Evolutionary conservation across 192 early-diverging fungal species (phyloP), one percentile per base, ranked within the genome.

Genomic region (Pilaira anomala): DNA sequence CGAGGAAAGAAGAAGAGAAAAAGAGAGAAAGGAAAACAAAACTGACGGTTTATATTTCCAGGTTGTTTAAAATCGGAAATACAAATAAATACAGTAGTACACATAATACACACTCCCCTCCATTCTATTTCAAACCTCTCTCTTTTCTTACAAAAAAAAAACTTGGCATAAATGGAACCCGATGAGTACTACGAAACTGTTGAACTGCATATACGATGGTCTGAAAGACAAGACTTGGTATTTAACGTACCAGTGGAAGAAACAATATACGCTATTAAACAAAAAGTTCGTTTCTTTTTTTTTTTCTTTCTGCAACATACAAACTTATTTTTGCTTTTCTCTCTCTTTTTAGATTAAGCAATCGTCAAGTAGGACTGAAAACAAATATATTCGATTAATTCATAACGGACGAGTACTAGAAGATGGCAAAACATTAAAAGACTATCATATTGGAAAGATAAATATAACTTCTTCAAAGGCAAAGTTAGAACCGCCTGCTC

Each of bases 311-410:
- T n/a, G n/a, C n/a, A n/a, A n/a, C n/a, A n/a, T n/a, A n/a, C n/a
- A n/a, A n/a, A n/a, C n/a, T n/a, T n/a, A n/a, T n/a, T n/a, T n/a
- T n/a, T 44, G 18, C 18, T 45, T 22, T 19, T 28, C 54, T 29
- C 9, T 50, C 26, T 36, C 16, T 18, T 7, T 5, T 16, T 30
- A 7, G 77, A 69, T 79, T 24, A 70, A 64, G 55, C 53, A 68
- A 18, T 57, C 64, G 19, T 50, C 68, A 33, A 62, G 69, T 1
- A 50, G 53, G 11, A 61, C 75, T 9, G 22, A 41, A 7, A 67
- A 71, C 22, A 84, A 82, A 54, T 69, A 84, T 48, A 48, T 84
- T 30, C 75, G 82, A 3, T 33, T 84, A 14, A 84, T 84, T 40
- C 72, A 81, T 55, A 59, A 73, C 36, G 82, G 82, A 14, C 67